Evolutionary conservation across 495 filamentous ascomycete species (phyloP), one percentile per base, ranked within the genome.

Genomic region (Hypoxylon rickii): DNA sequence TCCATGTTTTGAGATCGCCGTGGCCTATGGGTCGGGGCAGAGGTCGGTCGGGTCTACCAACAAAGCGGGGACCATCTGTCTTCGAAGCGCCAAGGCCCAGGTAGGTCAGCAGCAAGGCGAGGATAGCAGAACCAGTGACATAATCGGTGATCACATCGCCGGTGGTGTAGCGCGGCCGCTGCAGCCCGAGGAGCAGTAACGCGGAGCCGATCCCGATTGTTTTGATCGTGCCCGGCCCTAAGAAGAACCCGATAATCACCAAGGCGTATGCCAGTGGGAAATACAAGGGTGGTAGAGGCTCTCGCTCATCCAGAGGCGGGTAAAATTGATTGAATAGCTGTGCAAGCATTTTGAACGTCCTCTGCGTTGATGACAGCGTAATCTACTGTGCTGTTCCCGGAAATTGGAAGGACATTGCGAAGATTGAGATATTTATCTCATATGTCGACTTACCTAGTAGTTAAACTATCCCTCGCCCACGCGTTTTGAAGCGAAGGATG

Each of bases 61-160:
- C 3, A 20, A 20, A 49, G 10, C 53, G 44, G 5, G 44, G 53
- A 7, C 29, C 38, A 39, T 26, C 32, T 3, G 22, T 18, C 0
- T 1, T 20, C 0, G 17, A 26, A 12, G 32, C 21, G 29, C 26
- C 44, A 11, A 26, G 44, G 21, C 49, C 44, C 18, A 56, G 2
- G 37, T 36, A 49, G 8, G 13, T 3, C 1, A 48, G 6, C 24
- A 42, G 38, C 18, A 43, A 18, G 26, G 38, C 38, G 19, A 56
- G 11, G 17, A 38, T 19, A 15, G 7, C 21, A 1, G 20, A 20
- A 22, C 22, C 36, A 19, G 37, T 12, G 4, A 16, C 40, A 39
- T 50, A 50, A 20, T 57, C 53, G 4, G 29, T 31, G 2, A 43
- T 15, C 2, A 50, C 44, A 13, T 38, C 45, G 15, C 53, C 45